Conservation (phyloP, 164 flowering plant genomes). For the Echeveria elegans region DNA sequence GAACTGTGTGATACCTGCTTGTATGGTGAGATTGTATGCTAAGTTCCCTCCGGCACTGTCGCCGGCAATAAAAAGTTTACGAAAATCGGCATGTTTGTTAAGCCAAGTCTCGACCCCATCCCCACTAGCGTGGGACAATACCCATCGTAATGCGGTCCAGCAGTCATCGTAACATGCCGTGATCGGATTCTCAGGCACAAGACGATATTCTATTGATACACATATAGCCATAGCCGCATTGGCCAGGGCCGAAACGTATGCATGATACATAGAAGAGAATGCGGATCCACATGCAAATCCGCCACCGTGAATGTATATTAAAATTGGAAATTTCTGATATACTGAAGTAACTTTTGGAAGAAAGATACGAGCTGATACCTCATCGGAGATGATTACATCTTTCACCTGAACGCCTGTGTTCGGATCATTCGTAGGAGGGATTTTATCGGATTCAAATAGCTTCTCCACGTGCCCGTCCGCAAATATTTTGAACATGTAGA, state of each 20-base stretch:
- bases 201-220: constrained; percentile 33
- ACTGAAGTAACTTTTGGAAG: constrained; percentile 15
- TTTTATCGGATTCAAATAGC: neutral
- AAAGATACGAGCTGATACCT: constrained; percentile 25
- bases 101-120: constrained; percentile 23
- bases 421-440: constrained; percentile 20
- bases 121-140: constrained; percentile 18
- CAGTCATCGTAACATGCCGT: constrained; percentile 30
- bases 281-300: constrained; percentile 30
- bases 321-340: constrained; percentile 23
- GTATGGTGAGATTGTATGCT: constrained; percentile 14
- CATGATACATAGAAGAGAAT: constrained; percentile 11
- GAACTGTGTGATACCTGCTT: constrained; percentile 12
- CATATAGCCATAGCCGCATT: constrained; percentile 20
- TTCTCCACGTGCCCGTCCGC: constrained; percentile 25
- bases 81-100: constrained; percentile 18
- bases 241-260: constrained; percentile 15
- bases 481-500: constrained; percentile 17
- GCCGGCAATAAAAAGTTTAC: constrained; percentile 20
- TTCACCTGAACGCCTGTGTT: constrained; percentile 19
- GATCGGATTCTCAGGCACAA: constrained; percentile 27
- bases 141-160: constrained; percentile 26
- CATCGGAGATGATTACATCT: constrained; percentile 21
- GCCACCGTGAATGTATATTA: constrained; percentile 39
- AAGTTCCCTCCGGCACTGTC: constrained; percentile 37